Percentiles rank a stretch among this genome's conserved stretches.
Evolutionary conservation across 2,329 filamentous ascomycete species (phyloP).

Genomic region (Aureobasidium lini): DNA sequence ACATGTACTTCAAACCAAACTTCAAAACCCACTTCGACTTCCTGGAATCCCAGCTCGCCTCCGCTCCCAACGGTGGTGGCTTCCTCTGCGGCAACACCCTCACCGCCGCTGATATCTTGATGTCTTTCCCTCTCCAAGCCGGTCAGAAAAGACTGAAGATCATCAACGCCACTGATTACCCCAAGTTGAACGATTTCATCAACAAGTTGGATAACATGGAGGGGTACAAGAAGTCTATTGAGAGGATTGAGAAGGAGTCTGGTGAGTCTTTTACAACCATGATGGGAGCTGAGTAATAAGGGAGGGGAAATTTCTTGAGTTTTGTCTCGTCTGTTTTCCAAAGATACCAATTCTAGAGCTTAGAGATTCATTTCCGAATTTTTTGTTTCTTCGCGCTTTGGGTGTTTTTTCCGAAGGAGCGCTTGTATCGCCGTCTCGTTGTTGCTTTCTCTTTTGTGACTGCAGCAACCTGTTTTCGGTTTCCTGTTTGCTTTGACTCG

Average conservation of each 20-base stretch:
- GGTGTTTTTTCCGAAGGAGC: too few species aligned
- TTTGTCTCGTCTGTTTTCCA: neutral
- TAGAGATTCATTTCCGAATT: too few species aligned
- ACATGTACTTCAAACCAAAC: slow-evolving; percentile 39
- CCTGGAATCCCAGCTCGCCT: slow-evolving; percentile 43
- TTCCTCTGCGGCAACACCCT: slow-evolving; percentile 44
- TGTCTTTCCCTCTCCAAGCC: slow-evolving; percentile 45
- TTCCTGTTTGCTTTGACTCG: too few species aligned
- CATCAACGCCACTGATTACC: slow-evolving; percentile 37
- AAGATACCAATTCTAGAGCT: neutral
- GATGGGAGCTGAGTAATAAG: neutral
- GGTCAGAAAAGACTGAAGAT: slow-evolving; percentile 27
- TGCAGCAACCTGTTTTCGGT: too few species aligned
- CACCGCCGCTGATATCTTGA: slow-evolving; percentile 46
- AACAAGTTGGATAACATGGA: slow-evolving; percentile 37
- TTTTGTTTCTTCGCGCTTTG: too few species aligned
- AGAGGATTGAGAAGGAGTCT: slow-evolving; percentile 40
- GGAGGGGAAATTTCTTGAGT: neutral
- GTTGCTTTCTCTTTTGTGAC: too few species aligned
- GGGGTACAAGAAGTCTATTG: slow-evolving; percentile 40
- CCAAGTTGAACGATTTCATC: slow-evolving; percentile 40
- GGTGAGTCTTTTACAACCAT: slow-evolving; percentile 21
- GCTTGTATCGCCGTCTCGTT: too few species aligned
- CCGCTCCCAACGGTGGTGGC: slow-evolving; percentile 40
- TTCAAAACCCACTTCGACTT: slow-evolving; percentile 43